These are phyloP conservation scores for Papiliotrema fonsecae DNA, from an alignment of 1,284 basidiomycete genomes.

Conservation along the genomic window DNA sequence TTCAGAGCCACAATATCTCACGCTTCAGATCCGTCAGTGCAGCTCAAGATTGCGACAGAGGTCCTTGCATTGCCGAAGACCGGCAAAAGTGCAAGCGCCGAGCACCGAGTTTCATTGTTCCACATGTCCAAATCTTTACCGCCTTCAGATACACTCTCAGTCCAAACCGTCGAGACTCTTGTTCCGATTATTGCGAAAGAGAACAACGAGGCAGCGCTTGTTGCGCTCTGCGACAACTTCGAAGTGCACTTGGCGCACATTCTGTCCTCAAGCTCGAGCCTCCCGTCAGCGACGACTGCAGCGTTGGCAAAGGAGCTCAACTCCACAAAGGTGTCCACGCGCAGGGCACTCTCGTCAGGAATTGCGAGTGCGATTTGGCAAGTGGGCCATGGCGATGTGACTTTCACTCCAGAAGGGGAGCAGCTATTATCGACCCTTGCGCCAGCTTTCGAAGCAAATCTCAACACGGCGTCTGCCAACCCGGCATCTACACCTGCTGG, in stretches of 20 bases:
- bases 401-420: slow-evolving; percentile 43
- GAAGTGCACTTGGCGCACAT: slow-evolving; percentile 58
- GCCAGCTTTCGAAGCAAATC: slow-evolving; percentile 61
- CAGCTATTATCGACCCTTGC: slow-evolving; percentile 56
- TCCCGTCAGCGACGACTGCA: slow-evolving; percentile 52
- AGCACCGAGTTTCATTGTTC: slow-evolving; percentile 77
- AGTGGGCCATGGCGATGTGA: slow-evolving; percentile 41
- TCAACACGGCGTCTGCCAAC: slow-evolving; percentile 55
- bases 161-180: slow-evolving; percentile 55
- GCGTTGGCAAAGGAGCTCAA: slow-evolving; percentile 66
- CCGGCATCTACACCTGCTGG: slow-evolving; percentile 60
- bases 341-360: slow-evolving; percentile 55
- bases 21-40: slow-evolving; percentile 35
- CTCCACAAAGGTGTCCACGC: slow-evolving; percentile 55
- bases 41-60: slow-evolving; percentile 56
- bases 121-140: slow-evolving; percentile 63
- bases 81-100: slow-evolving; percentile 77
- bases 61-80: slow-evolving; percentile 66
- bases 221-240: slow-evolving; percentile 57
- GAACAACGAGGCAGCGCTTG: slow-evolving; percentile 59
- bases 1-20: slow-evolving; percentile 57
- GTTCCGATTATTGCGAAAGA: slow-evolving; percentile 70
- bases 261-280: slow-evolving; percentile 49
- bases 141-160: slow-evolving; percentile 55
- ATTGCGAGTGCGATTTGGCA: slow-evolving; percentile 56